Evolutionary conservation across 805 yeast species (phyloP).

Genomic region (Saccharomyces mikatae): DNA sequence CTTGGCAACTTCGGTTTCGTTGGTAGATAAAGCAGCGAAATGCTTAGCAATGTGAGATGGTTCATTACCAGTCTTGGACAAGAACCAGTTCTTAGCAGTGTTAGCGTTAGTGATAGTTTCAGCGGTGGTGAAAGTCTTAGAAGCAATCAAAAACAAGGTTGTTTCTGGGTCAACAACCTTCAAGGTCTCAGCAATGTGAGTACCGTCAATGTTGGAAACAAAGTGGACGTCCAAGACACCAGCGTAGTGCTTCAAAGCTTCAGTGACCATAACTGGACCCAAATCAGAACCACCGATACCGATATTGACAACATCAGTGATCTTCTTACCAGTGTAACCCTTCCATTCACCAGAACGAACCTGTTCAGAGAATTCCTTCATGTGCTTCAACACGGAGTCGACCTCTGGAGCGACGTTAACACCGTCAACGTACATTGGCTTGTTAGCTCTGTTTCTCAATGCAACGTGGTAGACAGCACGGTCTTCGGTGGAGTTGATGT

Average conservation of each 20-base stretch:
- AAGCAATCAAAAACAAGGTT: slow-evolving; percentile 84
- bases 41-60: slow-evolving; percentile 81
- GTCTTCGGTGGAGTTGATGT: slow-evolving; percentile 91
- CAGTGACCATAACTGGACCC: slow-evolving; percentile 99
- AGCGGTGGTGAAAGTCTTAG: slow-evolving; percentile 98
- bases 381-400: slow-evolving; percentile 83
- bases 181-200: slow-evolving; percentile 87
- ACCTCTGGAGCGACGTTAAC: slow-evolving; percentile 86
- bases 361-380: slow-evolving; percentile 87
- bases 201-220: slow-evolving; percentile 97
- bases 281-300: slow-evolving; percentile 99
- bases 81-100: slow-evolving; percentile 92
- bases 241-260: slow-evolving; percentile 87
- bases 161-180: slow-evolving; percentile 78
- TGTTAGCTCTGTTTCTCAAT: slow-evolving; percentile 82
- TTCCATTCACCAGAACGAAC: slow-evolving; percentile 93
- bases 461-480: slow-evolving; percentile 97
- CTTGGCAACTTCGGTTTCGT: slow-evolving; percentile 81
- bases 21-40: slow-evolving; percentile 93
- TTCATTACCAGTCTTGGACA: slow-evolving; percentile 52
- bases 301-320: slow-evolving; percentile 91
- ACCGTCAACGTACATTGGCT: slow-evolving; percentile 84
- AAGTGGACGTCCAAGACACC: slow-evolving; percentile 75
- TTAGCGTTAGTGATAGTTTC: slow-evolving; percentile 96
- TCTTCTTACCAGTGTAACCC: slow-evolving; percentile 91